Percentiles rank a stretch among this genome's conserved stretches.
Evolutionary conservation across 768 basidiomycete species (phyloP).

Genomic region (Rhizopogon vulgaris): DNA sequence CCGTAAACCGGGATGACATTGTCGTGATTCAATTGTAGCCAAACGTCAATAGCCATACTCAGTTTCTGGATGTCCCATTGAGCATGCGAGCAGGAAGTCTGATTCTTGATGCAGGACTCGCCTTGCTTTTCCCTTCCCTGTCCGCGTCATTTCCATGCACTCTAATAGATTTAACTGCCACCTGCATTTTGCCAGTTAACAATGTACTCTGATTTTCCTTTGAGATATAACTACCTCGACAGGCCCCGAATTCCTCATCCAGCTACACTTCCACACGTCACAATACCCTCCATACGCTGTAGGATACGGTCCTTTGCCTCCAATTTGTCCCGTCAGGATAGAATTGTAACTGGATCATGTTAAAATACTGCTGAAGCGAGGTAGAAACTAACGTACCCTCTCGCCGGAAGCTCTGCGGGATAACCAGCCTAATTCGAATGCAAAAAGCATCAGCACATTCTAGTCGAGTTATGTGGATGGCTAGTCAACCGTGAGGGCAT

Average conservation of each 20-base stretch:
- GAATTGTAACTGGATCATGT: background rate
- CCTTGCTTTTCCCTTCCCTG: conserved; percentile 13
- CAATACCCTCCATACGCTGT: conserved; percentile 3
- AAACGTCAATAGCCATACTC: conserved; percentile 13
- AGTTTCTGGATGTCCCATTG: conserved; percentile 3
- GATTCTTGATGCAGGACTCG: background rate
- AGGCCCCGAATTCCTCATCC: conserved; percentile 10
- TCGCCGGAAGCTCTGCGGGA: background rate
- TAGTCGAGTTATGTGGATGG: background rate
- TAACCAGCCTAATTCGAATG: background rate
- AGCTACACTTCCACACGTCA: conserved; percentile 13
- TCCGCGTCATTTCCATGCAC: background rate
- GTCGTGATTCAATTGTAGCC: conserved; percentile 19
- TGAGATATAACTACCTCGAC: background rate
- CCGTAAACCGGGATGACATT: conserved; percentile 16
- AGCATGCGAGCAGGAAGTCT: background rate
- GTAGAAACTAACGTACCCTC: background rate
- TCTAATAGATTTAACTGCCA: conserved; percentile 23
- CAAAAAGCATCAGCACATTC: background rate
- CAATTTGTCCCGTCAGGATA: conserved; percentile 7
- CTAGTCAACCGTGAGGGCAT: background rate
- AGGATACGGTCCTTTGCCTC: conserved; percentile 1
- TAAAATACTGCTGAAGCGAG: background rate
- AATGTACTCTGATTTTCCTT: background rate
- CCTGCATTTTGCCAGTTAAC: conserved; percentile 5